phyloP scores from a whole-genome alignment of 345 rosid genomes.

The Arabidopsis suecica region DNA sequence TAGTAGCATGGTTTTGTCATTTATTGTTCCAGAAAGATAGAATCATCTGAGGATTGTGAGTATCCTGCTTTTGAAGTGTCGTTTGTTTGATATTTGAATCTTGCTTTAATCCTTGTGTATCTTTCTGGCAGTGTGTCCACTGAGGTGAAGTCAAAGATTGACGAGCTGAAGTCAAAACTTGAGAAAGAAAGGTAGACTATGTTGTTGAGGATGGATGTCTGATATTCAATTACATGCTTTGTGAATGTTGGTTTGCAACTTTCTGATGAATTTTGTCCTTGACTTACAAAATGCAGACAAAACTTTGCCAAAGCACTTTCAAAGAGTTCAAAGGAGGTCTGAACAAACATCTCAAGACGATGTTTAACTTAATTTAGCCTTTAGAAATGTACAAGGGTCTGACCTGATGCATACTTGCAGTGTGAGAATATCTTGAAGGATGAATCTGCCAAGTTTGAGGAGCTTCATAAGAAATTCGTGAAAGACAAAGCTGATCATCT shows the following conservation, averaged over 20 bases:
- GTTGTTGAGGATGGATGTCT: constrained; percentile 4
- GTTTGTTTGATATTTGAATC: constrained; percentile 14
- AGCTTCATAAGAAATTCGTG: constrained; percentile 65
- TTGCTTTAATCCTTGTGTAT: constrained; percentile 13
- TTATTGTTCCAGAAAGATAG: not conserved
- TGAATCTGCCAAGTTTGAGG: constrained; percentile 71
- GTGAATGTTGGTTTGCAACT: constrained; percentile 9
- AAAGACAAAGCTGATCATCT: constrained; percentile 65
- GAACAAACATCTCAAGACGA: constrained; percentile 28
- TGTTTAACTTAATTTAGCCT: not conserved
- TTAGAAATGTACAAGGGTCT: constrained; percentile 16
- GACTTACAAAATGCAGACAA: constrained; percentile 55
- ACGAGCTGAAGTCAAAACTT: constrained; percentile 70
- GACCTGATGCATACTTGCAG: constrained; percentile 48
- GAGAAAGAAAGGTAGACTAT: constrained; percentile 77
- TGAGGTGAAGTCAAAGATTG: constrained; percentile 68
- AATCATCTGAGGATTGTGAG: not conserved
- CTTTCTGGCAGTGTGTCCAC: constrained; percentile 63
- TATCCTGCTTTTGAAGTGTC: not conserved
- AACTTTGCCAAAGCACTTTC: constrained; percentile 65
- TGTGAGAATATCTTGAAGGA: constrained; percentile 68
- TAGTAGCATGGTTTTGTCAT: not conserved
- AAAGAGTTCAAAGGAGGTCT: constrained; percentile 86
- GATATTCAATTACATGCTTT: constrained; percentile 10
- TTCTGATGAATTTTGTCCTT: constrained; percentile 23